Evolutionary conservation across 1,284 basidiomycete species (phyloP).

Genomic region (Austroboletus niveus): DNA sequence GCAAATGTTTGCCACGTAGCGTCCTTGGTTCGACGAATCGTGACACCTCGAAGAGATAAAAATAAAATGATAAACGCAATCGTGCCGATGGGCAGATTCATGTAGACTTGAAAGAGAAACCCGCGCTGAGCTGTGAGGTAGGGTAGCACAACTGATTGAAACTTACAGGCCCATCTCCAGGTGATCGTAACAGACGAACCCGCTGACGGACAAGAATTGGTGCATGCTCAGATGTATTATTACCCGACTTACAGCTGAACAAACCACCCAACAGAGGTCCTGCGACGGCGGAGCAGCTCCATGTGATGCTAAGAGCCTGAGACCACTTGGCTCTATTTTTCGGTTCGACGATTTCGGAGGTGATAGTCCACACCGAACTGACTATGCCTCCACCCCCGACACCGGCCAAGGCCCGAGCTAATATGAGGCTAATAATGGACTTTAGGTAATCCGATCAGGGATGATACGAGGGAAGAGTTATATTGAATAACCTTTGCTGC

Average conservation of each 20-base stretch:
- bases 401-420: slow-evolving; percentile 60
- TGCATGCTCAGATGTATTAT: slow-evolving; percentile 14
- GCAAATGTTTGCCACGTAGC: slow-evolving; percentile 56
- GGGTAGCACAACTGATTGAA: not conserved
- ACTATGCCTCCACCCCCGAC: slow-evolving; percentile 81
- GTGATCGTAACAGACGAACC: slow-evolving; percentile 35
- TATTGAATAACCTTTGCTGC: slow-evolving; percentile 51
- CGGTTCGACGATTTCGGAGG: slow-evolving; percentile 72
- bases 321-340: slow-evolving; percentile 74
- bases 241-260: slow-evolving; percentile 61
- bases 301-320: slow-evolving; percentile 75
- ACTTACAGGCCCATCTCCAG: slow-evolving; percentile 83
- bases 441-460: slow-evolving; percentile 32
- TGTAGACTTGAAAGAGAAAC: slow-evolving; percentile 52
- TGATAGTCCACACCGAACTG: slow-evolving; percentile 78
- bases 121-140: slow-evolving; percentile 10
- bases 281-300: slow-evolving; percentile 78
- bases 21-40: slow-evolving; percentile 42
- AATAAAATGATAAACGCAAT: slow-evolving; percentile 56
- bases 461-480: slow-evolving; percentile 9
- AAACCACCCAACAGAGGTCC: slow-evolving; percentile 75
- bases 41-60: slow-evolving; percentile 55
- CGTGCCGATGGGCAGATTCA: slow-evolving; percentile 75
- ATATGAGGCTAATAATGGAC: slow-evolving; percentile 59
- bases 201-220: slow-evolving; percentile 16